phyloP scores from a whole-genome alignment of 192 early-diverging fungal genomes.

The Entomortierella chlamydospora region DNA sequence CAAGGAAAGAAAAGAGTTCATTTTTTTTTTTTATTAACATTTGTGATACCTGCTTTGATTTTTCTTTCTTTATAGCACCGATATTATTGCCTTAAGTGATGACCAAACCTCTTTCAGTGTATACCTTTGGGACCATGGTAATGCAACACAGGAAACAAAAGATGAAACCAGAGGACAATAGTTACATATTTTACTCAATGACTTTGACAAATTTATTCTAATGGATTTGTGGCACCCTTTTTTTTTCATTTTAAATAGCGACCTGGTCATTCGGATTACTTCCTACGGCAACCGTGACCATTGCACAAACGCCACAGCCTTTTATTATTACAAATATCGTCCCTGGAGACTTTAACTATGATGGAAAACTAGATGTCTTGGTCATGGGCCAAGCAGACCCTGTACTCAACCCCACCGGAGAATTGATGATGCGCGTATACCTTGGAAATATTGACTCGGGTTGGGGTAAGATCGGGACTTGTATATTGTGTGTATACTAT shows the following conservation, averaged over 20 bases:
- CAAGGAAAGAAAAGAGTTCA: too few relatives aligned
- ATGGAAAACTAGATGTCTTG: conserved; percentile 88
- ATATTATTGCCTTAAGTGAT: conserved; percentile 78
- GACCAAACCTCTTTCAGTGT: conserved; percentile 77
- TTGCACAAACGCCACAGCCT: conserved; percentile 33
- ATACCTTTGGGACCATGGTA: conserved; percentile 79
- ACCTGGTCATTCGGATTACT: conserved; percentile 57
- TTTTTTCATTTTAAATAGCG: conserved; percentile 18
- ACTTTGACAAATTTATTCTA: too few relatives aligned
- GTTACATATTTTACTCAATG: too few relatives aligned
- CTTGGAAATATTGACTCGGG: conserved; percentile 73
- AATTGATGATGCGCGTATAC: conserved; percentile 78
- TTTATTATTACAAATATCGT: conserved; percentile 79
- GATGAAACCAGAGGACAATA: too few relatives aligned
- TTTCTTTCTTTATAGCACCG: conserved; percentile 64
- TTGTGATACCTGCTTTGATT: not conserved
- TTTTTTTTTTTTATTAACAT: not conserved
- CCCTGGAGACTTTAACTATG: conserved; percentile 90
- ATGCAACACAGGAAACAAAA: not conserved
- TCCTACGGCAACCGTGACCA: conserved; percentile 61
- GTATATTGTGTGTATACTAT: too few relatives aligned
- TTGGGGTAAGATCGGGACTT: too few relatives aligned
- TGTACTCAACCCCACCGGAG: conserved; percentile 34
- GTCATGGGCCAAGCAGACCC: conserved; percentile 72
- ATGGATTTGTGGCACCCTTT: too few relatives aligned